phyloP scores from a whole-genome alignment of 208 protist genomes.

The Entamoeba moshkovskii region DNA sequence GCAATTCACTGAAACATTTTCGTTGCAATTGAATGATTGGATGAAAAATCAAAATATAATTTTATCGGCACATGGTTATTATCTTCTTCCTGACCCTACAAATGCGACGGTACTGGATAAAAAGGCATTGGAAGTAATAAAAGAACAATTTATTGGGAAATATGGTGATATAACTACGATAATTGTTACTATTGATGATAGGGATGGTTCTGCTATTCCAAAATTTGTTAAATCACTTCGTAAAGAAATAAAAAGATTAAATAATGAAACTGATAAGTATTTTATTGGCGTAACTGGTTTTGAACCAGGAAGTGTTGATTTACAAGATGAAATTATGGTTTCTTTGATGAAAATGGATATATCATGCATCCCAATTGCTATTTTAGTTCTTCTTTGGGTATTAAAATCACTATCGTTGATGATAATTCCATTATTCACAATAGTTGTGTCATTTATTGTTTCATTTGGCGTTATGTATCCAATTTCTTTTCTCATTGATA shows the following conservation, averaged over 20 bases:
- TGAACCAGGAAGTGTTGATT: neutral
- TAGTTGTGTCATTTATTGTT: neutral
- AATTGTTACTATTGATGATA: neutral
- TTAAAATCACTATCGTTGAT: neutral
- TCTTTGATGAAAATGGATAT: constrained; percentile 1
- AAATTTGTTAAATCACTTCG: neutral
- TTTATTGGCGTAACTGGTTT: neutral
- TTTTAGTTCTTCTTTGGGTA: neutral
- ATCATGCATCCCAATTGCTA: constrained; percentile 6
- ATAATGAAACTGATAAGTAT: neutral
- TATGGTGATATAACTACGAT: neutral
- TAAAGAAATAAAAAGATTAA: neutral
- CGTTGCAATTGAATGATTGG: neutral
- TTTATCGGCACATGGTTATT: neutral
- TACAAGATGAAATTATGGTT: neutral
- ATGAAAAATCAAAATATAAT: neutral
- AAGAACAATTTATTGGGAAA: neutral
- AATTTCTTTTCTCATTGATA: neutral
- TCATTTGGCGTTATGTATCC: constrained; percentile 8
- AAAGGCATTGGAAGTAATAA: neutral
- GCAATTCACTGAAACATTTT: neutral
- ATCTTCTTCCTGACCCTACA: neutral
- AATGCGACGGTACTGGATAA: neutral
- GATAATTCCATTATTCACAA: neutral
- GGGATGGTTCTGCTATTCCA: neutral